Base-by-base conservation (phyloP, 2,329 filamentous ascomycete genomes). In the Cryphonectria parasitica region DNA sequence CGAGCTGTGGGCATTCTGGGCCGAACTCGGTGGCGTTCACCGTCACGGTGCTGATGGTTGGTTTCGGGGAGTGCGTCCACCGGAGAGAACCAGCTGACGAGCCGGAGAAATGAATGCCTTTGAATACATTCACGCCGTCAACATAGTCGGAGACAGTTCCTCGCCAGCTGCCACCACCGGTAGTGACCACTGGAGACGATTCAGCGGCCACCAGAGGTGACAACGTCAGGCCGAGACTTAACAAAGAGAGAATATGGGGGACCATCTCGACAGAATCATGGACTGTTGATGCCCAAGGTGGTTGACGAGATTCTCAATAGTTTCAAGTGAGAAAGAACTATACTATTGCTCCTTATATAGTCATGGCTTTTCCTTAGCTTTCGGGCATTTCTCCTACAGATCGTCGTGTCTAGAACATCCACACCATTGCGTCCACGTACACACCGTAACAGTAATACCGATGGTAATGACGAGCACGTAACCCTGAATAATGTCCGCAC, bases 51-150 rank as follows among this genome's bases (percentile, higher is more conserved):
- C 74, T 75, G 1, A 67, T 19, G 17, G 66, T 25, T 1, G 71
- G 69, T n/a, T 70, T n/a, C 1, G 66, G 67, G 41, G 75, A 73
- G 31, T 71, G 63, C 22, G 66, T 71, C 72, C 73, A 75, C 39
- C 75, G 69, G 13, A 71, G 65, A 49, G 70, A 61, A 63, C 69
- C 76, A 45, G 73, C 72, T 63, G 73, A 66, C 31, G 73, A 69
- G 49, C 66, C 72, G 65, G 71, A 73, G 64, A 74, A 78, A 34
- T 73, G 76, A 34, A 78, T 77, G 34, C 76, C 76, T 62, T 74
- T 76, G 69, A 74, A 78, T 4, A 75, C 72, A 15, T 71, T 74
- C 52, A 74, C 74, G 13, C 73, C 75, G 8, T 73, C 72, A 17
- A 72, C 73, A 41, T 74, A 74, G 19, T 75, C 72, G 7, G 77